These are phyloP conservation scores for Calonectria pseudoturangicola DNA, from an alignment of 2,329 filamentous ascomycete species.

Conservation along the genomic window DNA sequence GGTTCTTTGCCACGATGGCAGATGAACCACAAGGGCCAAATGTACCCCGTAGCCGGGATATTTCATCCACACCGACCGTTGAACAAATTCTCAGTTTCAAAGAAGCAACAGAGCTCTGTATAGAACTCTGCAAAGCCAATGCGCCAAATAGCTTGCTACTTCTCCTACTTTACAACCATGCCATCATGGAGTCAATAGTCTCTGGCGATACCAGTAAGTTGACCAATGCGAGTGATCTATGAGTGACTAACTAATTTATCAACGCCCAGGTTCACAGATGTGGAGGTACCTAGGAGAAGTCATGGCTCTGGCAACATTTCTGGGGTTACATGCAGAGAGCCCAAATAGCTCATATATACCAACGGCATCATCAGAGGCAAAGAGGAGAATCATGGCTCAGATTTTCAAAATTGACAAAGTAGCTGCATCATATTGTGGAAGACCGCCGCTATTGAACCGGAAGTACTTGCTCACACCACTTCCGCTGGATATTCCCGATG, in stretches of 20 bases:
- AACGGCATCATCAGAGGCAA: slow-evolving; percentile 26
- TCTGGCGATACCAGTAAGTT: slow-evolving; percentile 25
- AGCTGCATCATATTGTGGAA: slow-evolving; percentile 20
- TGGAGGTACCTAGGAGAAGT: slow-evolving; percentile 24
- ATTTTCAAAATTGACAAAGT: slow-evolving; percentile 29
- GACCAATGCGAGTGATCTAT: neutral
- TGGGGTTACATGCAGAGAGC: slow-evolving; percentile 16
- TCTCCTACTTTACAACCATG: neutral
- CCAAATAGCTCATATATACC: slow-evolving; percentile 4
- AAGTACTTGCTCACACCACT: slow-evolving; percentile 62
- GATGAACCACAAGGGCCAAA: neutral
- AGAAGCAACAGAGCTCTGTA: slow-evolving; percentile 1
- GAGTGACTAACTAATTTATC: neutral
- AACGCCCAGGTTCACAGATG: neutral
- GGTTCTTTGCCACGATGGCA: neutral
- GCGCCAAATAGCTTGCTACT: neutral
- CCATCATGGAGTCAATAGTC: slow-evolving; percentile 10
- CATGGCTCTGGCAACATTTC: slow-evolving; percentile 26
- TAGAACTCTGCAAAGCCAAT: neutral
- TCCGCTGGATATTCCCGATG: slow-evolving; percentile 63
- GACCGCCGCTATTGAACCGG: slow-evolving; percentile 52
- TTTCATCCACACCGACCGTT: neutral
- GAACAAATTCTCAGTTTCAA: neutral
- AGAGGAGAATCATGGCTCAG: slow-evolving; percentile 20
- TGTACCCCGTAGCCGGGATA: neutral